phyloP scores from a whole-genome alignment of 768 basidiomycete species.

The Dioszegia hungarica region DNA sequence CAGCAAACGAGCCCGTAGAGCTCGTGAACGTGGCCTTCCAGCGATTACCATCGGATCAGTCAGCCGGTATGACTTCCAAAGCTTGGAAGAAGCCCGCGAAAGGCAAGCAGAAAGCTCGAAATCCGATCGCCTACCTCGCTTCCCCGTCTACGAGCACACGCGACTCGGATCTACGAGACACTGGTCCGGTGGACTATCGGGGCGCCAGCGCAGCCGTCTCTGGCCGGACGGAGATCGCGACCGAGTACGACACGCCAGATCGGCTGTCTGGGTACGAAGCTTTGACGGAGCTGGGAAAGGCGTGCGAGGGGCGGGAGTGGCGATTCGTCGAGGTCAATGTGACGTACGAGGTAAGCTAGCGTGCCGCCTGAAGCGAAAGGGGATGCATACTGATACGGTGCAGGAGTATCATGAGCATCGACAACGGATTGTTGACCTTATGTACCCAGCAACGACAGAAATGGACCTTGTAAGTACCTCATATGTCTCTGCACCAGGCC shows the following conservation, averaged over 20 bases:
- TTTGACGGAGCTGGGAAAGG: slow-evolving; percentile 63
- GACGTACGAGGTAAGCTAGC: slow-evolving; percentile 60
- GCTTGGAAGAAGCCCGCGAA: neutral
- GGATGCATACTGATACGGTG: neutral
- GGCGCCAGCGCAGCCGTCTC: too few relatives aligned
- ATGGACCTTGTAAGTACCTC: slow-evolving; percentile 64
- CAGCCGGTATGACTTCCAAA: neutral
- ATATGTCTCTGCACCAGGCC: neutral
- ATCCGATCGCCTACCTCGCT: too few relatives aligned
- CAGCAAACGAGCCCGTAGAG: slow-evolving; percentile 76
- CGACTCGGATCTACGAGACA: slow-evolving; percentile 22
- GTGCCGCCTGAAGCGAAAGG: neutral
- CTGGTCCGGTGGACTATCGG: too few relatives aligned
- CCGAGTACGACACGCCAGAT: slow-evolving; percentile 76
- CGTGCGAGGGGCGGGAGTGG: slow-evolving; percentile 80
- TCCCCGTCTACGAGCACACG: too few relatives aligned
- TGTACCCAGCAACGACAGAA: slow-evolving; percentile 48
- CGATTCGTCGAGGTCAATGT: slow-evolving; percentile 90
- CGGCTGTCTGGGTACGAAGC: slow-evolving; percentile 73
- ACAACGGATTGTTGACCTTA: slow-evolving; percentile 61
- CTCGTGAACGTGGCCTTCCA: slow-evolving; percentile 91
- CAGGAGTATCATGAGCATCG: slow-evolving; percentile 64
- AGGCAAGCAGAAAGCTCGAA: slow-evolving; percentile 5
- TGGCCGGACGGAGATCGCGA: slow-evolving; percentile 35
- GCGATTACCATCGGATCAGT: slow-evolving; percentile 69